Base-by-base conservation (phyloP, 2,329 filamentous ascomycete genomes). In the Colletotrichum shisoi region DNA sequence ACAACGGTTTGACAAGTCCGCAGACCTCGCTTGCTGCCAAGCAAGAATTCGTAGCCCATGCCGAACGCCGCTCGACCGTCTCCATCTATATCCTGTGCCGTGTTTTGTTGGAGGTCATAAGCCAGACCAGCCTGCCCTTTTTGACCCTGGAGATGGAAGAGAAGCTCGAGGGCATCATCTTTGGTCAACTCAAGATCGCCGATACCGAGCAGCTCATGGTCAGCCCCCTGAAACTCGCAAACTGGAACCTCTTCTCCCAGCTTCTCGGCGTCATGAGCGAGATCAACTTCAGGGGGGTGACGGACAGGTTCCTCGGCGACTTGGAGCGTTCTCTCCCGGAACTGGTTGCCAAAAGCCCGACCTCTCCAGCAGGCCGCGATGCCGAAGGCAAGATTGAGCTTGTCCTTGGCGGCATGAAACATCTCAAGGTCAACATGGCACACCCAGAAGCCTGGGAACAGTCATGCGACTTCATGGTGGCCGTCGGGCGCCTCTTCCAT, bases 51-150 rank as follows among this genome's bases (percentile, higher is more conserved):
- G 88, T 94, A 46, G 85, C 89, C 15, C 86, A 94, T 72, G 90
- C 92, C 3, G 95, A 99, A 79, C 89, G 94, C 59, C 89, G 93
- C 46, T 97, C 94, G 5, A 96, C 92, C 0, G 92, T 97, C 3
- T 97, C 96, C 1, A 97, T 97, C 57, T 99, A 97, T 75, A 91
- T 99, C 21, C 86, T 99, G 3, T 99, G 95, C 75, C 88, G 95
- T 37, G 94, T 98, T 8, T 82, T 99, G 57, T 91, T 97, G 62
- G 93, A 98, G 76, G 94, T 99, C 56, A 95, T 98, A 76, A 89
- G 90, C 45, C 93, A 98, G 77, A 97, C 93, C 73, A 94, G 86
- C 34, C 81, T 98, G 51, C 85, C 88, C 40, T 91, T 88, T 21
- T 92, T 99, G 71, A 96, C 92, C 6, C 83, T 88, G 1, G 94